phyloP scores from a whole-genome alignment of 2,329 filamentous ascomycete genomes.

The Pyrenophora teres region DNA sequence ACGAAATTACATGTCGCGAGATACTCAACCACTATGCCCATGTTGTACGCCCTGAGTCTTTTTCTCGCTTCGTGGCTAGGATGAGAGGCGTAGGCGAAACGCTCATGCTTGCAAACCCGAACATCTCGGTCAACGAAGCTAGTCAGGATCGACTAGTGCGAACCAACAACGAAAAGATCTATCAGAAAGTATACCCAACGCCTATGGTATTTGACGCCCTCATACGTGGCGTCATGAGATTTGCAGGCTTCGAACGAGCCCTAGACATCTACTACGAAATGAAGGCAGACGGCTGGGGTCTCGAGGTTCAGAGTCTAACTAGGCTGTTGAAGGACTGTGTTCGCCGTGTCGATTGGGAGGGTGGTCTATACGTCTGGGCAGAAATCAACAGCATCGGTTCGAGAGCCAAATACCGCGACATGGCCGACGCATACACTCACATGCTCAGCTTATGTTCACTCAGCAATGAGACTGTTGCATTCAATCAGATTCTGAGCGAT shows the following conservation, averaged over 20 bases:
- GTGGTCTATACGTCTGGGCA: conserved; percentile 48
- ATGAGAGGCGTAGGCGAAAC: conserved; percentile 50
- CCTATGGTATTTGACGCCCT: conserved; percentile 52
- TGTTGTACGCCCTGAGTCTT: conserved; percentile 35
- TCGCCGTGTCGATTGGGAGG: conserved; percentile 43
- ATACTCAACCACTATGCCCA: conserved; percentile 49
- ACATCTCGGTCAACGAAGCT: conserved; percentile 44
- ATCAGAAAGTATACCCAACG: conserved; percentile 52
- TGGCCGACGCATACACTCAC: conserved; percentile 37
- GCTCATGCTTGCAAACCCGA: conserved; percentile 49
- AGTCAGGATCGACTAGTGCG: conserved; percentile 33
- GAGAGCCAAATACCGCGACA: conserved; percentile 23
- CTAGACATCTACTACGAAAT: conserved; percentile 50
- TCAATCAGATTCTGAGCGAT: conserved; percentile 40
- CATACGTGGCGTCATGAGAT: conserved; percentile 50
- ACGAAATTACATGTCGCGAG: conserved; percentile 51
- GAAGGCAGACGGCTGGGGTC: conserved; percentile 53
- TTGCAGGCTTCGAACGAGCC: conserved; percentile 52
- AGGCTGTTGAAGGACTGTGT: conserved; percentile 51
- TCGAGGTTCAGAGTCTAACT: conserved; percentile 47
- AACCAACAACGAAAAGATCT: conserved; percentile 34
- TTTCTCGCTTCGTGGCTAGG: conserved; percentile 46
- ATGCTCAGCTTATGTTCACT: conserved; percentile 43
- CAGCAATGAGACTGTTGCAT: conserved; percentile 37
- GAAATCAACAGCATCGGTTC: conserved; percentile 46